Percentiles rank a stretch among this genome's conserved stretches.
phyloP scores from a whole-genome alignment of 2,329 filamentous ascomycete genomes.

The Colletotrichum scovillei region DNA sequence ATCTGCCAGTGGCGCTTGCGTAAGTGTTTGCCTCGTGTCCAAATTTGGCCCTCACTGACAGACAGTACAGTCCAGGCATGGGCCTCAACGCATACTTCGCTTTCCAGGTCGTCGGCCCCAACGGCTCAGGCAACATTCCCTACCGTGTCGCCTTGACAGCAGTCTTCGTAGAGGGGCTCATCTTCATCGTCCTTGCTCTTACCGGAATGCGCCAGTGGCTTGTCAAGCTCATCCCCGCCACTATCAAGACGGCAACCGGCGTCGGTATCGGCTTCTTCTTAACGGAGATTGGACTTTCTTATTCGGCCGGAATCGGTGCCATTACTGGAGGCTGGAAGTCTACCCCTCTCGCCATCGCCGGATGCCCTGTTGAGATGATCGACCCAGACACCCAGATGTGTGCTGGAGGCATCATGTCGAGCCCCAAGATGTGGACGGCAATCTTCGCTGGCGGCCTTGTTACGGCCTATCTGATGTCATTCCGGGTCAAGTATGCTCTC shows the following conservation, averaged over 20 bases:
- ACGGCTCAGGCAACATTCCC: conserved; percentile 66
- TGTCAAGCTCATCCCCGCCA: conserved; percentile 72
- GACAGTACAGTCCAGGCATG: conserved; percentile 68
- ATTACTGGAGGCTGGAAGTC: conserved; percentile 74
- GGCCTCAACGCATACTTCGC: conserved; percentile 76
- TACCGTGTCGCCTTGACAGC: conserved; percentile 72
- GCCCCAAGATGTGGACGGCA: conserved; percentile 87
- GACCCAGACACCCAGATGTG: conserved; percentile 61
- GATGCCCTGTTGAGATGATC: conserved; percentile 71
- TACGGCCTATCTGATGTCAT: conserved; percentile 84
- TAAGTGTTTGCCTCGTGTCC: conserved; percentile 54
- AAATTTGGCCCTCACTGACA: conserved; percentile 20
- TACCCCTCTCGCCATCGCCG: conserved; percentile 82
- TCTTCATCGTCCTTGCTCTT: conserved; percentile 72
- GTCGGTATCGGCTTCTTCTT: conserved; percentile 75
- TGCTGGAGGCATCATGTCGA: conserved; percentile 76
- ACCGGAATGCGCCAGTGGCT: conserved; percentile 81
- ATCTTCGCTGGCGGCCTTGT: conserved; percentile 84
- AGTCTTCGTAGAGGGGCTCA: conserved; percentile 73
- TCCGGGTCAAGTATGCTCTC: conserved; percentile 79
- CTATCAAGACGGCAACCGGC: conserved; percentile 73
- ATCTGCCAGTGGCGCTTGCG: conserved; percentile 82
- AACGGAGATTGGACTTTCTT: conserved; percentile 75
- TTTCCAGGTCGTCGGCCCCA: conserved; percentile 73
- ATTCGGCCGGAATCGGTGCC: conserved; percentile 84